These are phyloP conservation scores for Pseudogymnoascus sp. DNA, from an alignment of 2,329 filamentous ascomycete genomes.

Conservation along the genomic window DNA sequence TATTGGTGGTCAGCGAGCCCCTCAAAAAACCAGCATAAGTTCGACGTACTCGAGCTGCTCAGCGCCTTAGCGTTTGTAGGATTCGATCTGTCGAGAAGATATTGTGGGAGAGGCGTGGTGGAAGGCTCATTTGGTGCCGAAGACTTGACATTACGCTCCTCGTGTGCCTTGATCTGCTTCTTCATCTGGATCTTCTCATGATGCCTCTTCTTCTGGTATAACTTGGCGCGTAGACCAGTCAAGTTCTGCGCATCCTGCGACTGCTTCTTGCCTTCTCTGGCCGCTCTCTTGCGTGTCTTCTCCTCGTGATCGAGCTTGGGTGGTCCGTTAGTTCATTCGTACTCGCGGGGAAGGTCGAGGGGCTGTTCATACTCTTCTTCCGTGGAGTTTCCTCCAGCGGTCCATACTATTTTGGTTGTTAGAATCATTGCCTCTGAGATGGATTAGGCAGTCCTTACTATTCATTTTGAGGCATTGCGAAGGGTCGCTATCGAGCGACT, in stretches of 20 bases:
- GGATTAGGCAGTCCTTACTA: background rate
- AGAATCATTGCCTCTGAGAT: background rate
- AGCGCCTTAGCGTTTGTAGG: slow-evolving; percentile 56
- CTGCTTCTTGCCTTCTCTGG: slow-evolving; percentile 77
- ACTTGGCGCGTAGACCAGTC: slow-evolving; percentile 79
- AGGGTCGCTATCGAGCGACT: slow-evolving; percentile 5
- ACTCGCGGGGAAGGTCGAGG: background rate
- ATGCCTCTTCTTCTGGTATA: slow-evolving; percentile 82
- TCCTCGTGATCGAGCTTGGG: slow-evolving; percentile 70
- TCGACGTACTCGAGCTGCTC: slow-evolving; percentile 53
- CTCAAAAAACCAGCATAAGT: background rate
- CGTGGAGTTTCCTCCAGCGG: slow-evolving; percentile 9
- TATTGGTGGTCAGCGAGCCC: background rate
- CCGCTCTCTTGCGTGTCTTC: slow-evolving; percentile 72
- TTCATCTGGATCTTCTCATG: slow-evolving; percentile 96
- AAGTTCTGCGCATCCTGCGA: slow-evolving; percentile 87
- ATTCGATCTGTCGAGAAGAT: slow-evolving; percentile 71
- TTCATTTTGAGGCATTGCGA: slow-evolving; percentile 5
- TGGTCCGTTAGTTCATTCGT: background rate
- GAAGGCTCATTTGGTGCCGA: slow-evolving; percentile 66
- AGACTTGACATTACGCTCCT: slow-evolving; percentile 89
- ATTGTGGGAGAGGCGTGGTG: slow-evolving; percentile 69
- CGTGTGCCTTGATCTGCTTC: slow-evolving; percentile 83
- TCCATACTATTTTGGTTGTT: slow-evolving; percentile 8
- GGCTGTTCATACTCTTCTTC: slow-evolving; percentile 4